Evolutionary conservation across 208 protist species (phyloP).

Genomic region (Porcisia hertigi): DNA sequence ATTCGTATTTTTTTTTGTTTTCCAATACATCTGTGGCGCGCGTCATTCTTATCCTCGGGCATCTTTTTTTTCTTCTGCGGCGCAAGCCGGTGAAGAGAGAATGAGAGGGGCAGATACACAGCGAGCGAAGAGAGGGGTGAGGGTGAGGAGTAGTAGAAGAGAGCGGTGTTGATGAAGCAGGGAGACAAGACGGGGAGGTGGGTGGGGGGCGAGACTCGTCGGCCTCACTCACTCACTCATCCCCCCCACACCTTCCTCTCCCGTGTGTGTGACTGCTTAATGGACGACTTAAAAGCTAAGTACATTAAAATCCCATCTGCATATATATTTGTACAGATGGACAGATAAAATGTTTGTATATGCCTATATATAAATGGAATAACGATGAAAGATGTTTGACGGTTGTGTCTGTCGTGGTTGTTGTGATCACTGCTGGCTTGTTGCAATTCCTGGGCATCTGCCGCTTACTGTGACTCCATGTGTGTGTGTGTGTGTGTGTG

Average conservation of each 20-base stretch:
- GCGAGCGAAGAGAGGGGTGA: no score
- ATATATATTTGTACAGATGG: no score
- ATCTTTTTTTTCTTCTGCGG: not conserved
- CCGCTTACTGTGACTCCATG: not conserved
- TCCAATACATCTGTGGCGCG: no score
- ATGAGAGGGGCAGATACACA: not conserved
- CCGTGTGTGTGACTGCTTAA: no score
- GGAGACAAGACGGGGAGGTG: not conserved
- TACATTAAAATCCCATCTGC: no score
- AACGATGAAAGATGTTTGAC: no score
- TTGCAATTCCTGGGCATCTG: not conserved
- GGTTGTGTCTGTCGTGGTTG: not conserved
- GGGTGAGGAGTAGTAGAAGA: not conserved
- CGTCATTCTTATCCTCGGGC: not conserved
- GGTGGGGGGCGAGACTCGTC: not conserved
- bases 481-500: slow-evolving; percentile 12
- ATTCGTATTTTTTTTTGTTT: not conserved
- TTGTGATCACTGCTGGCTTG: not conserved
- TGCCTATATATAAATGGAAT: no score
- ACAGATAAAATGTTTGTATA: no score
- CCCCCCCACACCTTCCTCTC: no score
- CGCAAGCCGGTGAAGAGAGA: not conserved
- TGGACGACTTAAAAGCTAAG: no score
- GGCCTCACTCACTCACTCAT: not conserved
- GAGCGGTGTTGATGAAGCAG: not conserved